Percentiles rank a stretch among this genome's conserved stretches.
These are phyloP conservation scores for Ormosia semicastrata DNA, from an alignment of 306 rosid genomes.

Conservation along the genomic window DNA sequence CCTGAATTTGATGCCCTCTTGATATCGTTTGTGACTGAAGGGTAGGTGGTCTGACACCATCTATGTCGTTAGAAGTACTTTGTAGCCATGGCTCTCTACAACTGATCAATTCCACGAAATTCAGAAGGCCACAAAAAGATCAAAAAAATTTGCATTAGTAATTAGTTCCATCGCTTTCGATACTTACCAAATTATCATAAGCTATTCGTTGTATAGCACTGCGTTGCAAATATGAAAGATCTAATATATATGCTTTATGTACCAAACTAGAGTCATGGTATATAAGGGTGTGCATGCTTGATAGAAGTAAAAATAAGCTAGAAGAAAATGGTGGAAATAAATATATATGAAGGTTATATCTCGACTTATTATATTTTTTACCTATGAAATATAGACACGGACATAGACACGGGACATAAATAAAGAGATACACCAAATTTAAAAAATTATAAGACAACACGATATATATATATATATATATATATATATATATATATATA, in stretches of 20 bases:
- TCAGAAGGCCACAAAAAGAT: background rate
- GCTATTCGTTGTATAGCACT: background rate
- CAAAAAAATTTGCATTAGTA: background rate
- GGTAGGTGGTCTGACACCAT: constrained; percentile 37
- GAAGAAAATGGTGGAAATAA: no score
- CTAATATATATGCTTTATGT: no score
- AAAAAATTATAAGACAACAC: no score
- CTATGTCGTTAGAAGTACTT: constrained; percentile 41
- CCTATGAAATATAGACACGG: no score
- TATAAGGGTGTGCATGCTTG: background rate
- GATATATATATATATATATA: no score
- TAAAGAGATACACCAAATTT: no score
- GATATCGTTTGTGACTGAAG: constrained; percentile 38
- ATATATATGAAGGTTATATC: no score
- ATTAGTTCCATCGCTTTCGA: background rate
- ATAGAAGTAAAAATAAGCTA: no score
- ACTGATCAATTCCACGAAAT: constrained; percentile 23
- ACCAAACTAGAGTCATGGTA: background rate
- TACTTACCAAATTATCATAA: background rate
- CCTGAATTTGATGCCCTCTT: constrained; percentile 56
- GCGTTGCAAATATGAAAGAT: background rate
- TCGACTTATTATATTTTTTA: no score
- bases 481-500: no score
- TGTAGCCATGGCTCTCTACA: constrained; percentile 58
- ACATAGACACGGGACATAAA: no score